Base-by-base conservation (phyloP, 1,139 yeast genomes). In the Zygosaccharomyces sapae region DNA sequence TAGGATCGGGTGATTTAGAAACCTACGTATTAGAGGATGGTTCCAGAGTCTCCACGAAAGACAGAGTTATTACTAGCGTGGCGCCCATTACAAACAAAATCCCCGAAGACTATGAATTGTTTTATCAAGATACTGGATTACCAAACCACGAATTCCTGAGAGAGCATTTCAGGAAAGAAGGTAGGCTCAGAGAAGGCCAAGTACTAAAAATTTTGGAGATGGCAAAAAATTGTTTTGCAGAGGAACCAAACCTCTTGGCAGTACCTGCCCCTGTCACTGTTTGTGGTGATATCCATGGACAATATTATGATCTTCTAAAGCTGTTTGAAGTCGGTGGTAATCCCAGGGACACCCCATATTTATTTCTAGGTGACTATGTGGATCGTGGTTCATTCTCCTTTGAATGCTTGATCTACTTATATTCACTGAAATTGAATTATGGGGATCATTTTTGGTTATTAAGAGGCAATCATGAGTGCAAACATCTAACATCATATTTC, bases 241-340 rank as follows among this genome's bases (percentile, higher is more conserved):
- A 70, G 41, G 97, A 92, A 62, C 95, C 96, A 3, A 92, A 86
- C 56, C 66, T 92, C 58, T 70, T 92, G 48, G 76, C 76, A 27
- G 86, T 92, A 1, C 90, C 90, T 2, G 95, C 97, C 0, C 98
- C 98, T 0, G 88, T 92, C 3, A 90, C 97, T 1, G 89, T 92
- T 1, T 90, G 97, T 70, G 97, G 98, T 46, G 98, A 92, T 67
- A 77, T 92, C 25, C 98, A 92, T 67, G 98, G 98, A 6, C 98
- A 92, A 66, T 88, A 80, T 67, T 92, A 79, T 63, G 98, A 92
- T 67, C 74, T 92, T 57, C 77, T 90, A 80, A 90, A 90, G 67
- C 70, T 92, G 44, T 88, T 92, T 65, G 97, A 92, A 64, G 95
- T 90, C 22, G 96, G 97, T 33, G 98, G 97, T 2, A 83, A 84